phyloP scores from a whole-genome alignment of 169 alveolate species.

The Perkinsus chesapeaki region DNA sequence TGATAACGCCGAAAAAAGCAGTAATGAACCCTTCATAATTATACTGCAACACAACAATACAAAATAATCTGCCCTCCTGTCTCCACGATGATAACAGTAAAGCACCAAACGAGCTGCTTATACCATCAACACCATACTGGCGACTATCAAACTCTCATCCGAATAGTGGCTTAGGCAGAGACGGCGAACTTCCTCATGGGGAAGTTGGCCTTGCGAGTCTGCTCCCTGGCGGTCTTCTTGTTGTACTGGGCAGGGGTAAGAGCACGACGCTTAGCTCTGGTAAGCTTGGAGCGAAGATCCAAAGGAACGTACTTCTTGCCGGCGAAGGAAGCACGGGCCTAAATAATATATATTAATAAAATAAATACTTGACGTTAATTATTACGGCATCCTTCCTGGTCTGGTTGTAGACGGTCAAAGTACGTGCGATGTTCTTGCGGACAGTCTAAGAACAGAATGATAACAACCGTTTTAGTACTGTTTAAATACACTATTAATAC shows the following conservation, averaged over 20 bases:
- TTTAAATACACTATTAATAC: too few relatives aligned
- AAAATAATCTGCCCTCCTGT: background rate
- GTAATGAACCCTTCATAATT: background rate
- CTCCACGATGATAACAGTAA: background rate
- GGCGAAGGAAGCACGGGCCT: slow-evolving; percentile 1
- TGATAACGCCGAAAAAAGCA: too few relatives aligned
- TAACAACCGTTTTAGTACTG: too few relatives aligned
- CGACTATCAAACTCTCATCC: background rate
- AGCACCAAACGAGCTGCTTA: background rate
- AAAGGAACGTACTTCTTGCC: slow-evolving; percentile 47
- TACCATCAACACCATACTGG: too few relatives aligned
- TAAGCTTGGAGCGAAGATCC: slow-evolving; percentile 71
- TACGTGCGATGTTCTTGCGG: slow-evolving; percentile 60
- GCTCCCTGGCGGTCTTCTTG: slow-evolving; percentile 55
- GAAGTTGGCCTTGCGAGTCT: slow-evolving; percentile 4
- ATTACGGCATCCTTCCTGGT: slow-evolving; percentile 66
- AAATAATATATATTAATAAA: too few relatives aligned
- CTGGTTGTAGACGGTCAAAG: slow-evolving; percentile 76
- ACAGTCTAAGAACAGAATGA: background rate
- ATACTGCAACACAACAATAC: background rate
- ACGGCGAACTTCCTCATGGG: slow-evolving; percentile 4
- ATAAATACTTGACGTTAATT: slow-evolving; percentile 46
- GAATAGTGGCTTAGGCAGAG: background rate
- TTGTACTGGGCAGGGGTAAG: slow-evolving; percentile 66
- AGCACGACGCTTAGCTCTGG: slow-evolving; percentile 76